These are phyloP conservation scores for Triticum timopheevii DNA, from an alignment of 176 grass and related monocot genomes.

Conservation along the genomic window DNA sequence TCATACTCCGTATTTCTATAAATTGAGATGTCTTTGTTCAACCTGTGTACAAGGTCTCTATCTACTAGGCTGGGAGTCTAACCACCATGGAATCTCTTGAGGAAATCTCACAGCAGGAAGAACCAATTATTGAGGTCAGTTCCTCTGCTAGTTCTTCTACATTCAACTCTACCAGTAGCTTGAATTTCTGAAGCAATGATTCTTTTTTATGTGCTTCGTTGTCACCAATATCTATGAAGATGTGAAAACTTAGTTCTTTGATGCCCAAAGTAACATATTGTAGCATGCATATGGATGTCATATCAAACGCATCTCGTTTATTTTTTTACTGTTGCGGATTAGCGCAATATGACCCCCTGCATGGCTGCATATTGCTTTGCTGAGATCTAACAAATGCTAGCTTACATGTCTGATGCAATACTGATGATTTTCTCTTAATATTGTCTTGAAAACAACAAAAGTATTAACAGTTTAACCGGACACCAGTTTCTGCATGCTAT, in stretches of 20 bases:
- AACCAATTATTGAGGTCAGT: slow-evolving; percentile 30
- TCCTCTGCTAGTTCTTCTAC: not conserved
- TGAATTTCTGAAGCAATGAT: not conserved
- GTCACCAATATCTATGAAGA: too few species aligned
- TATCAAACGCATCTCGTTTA: not conserved
- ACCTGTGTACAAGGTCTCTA: not conserved
- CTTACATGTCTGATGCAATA: not conserved
- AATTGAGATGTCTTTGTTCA: slow-evolving; percentile 1
- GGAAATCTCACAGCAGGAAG: not conserved
- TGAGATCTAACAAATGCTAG: not conserved
- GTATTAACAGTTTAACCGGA: not conserved
- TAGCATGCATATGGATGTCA: not conserved
- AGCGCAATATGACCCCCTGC: not conserved
- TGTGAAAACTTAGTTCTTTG: not conserved
- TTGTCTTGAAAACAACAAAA: not conserved
- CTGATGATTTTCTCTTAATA: not conserved
- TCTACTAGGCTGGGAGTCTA: not conserved
- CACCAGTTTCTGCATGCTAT: not conserved
- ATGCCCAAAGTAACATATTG: not conserved
- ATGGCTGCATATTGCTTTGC: not conserved
- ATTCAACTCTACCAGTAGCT: not conserved
- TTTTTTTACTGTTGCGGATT: not conserved
- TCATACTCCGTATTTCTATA: not conserved
- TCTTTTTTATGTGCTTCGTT: not conserved
- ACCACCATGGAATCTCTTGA: not conserved